Conservation (phyloP, 2,329 filamentous ascomycete genomes). For the Cryphonectria naterciae region DNA sequence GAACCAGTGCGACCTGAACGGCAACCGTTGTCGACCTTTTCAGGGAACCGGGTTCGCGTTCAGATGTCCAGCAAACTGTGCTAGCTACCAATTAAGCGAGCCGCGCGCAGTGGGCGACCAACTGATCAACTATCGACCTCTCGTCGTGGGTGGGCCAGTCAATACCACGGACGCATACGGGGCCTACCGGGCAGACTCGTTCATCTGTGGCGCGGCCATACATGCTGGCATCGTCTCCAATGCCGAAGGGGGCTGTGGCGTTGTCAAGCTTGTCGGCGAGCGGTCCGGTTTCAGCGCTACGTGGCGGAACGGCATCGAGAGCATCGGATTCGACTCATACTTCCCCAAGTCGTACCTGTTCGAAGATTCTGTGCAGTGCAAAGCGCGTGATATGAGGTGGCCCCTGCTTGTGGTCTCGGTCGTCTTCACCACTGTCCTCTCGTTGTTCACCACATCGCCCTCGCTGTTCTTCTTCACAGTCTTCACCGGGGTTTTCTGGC, state of each 20-base stretch:
- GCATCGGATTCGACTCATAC: conserved; percentile 79
- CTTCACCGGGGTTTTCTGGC: conserved; percentile 84
- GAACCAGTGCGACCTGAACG: conserved; percentile 75
- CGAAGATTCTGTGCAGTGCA: conserved; percentile 64
- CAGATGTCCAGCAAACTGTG: conserved; percentile 74
- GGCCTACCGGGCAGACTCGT: conserved; percentile 83
- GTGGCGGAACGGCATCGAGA: conserved; percentile 73
- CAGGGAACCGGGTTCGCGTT: conserved; percentile 72
- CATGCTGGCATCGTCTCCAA: conserved; percentile 73
- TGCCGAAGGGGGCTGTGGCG: conserved; percentile 71
- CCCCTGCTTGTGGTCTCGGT: conserved; percentile 79
- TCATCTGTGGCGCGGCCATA: conserved; percentile 76
- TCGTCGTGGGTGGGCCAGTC: conserved; percentile 71
- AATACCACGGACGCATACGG: conserved; percentile 48
- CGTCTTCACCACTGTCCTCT: conserved; percentile 76
- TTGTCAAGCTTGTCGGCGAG: conserved; percentile 71
- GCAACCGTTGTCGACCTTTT: conserved; percentile 76
- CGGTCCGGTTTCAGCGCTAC: conserved; percentile 66
- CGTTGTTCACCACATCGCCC: conserved; percentile 79
- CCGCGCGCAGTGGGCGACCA: conserved; percentile 75
- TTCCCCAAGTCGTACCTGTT: conserved; percentile 91
- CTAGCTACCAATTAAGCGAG: conserved; percentile 67
- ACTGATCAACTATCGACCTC: conserved; percentile 64
- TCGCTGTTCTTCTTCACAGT: conserved; percentile 82
- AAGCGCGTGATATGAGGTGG: conserved; percentile 82